Base-by-base conservation (phyloP, 345 rosid species). In the Citrus glauca region DNA sequence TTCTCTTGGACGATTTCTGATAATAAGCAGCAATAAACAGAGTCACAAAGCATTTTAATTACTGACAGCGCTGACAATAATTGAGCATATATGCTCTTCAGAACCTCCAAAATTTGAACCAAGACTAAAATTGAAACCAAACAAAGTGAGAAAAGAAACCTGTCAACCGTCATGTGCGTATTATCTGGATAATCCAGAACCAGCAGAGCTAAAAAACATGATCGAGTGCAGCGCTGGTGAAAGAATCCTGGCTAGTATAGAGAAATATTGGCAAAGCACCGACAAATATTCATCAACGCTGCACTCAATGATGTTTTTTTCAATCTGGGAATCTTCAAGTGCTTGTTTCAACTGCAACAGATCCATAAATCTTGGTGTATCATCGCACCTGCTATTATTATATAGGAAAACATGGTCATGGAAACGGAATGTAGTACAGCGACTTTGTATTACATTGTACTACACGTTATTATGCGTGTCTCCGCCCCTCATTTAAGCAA, bases 281-380 rank as follows among this genome's bases (percentile, higher is more conserved):
- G 19, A 5, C 38, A 19, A 19, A 4, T 35, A 17, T 77, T 83
- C 89, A 88, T 88, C 89, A 90, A 86, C 89, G 92, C 91, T 89
- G 92, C 92, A 89, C 91, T 89, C 91, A 89, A 89, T 87, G 90
- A 89, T 81, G 87, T 78, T 84, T 80, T 35, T 78, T 86, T 62
- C 82, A 63, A 80, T 81, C 87, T 78, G 76, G 82, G 63, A 55
- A 50, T 65, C 81, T 68, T 66, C 81, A 72, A 63, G 27, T 48
- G 30, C 38, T 64, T 59, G 30, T 59, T 33, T 75, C 78, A 50
- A 25, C 66, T 81, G 50, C 70, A 30, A 50, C 38, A 13, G 69
- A 80, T 62, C 63, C 20, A 35, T 11, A 56, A 8, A 56, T 62
- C 33, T 9, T 65, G 30, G n/a, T 37, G 60, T 40, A 37, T n/a